phyloP scores from a whole-genome alignment of 306 rosid genomes.

The Pyrus communis region DNA sequence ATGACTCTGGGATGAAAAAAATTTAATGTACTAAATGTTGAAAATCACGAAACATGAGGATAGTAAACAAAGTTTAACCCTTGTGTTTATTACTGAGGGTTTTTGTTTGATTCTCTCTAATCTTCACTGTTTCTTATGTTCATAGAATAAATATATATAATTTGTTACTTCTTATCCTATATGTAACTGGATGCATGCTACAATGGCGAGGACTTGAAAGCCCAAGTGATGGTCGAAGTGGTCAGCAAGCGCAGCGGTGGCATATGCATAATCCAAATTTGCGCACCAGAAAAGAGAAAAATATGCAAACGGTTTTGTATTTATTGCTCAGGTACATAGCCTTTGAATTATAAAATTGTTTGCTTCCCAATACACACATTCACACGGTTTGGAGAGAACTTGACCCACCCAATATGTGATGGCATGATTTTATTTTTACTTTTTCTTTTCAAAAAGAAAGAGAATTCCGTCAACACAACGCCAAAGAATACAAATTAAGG shows the following conservation, averaged over 20 bases:
- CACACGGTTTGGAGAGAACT: not conserved
- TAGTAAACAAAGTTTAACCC: no score
- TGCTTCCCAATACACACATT: not conserved
- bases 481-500: no score
- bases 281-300: constrained; percentile 6
- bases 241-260: constrained; percentile 16
- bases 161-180: not conserved
- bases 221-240: not conserved
- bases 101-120: no score
- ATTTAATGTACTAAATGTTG: no score
- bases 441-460: no score
- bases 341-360: not conserved
- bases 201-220: not conserved
- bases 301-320: constrained; percentile 4
- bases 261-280: constrained; percentile 9
- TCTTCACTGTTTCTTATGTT: no score
- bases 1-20: no score
- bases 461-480: no score
- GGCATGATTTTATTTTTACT: not conserved
- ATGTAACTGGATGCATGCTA: constrained; percentile 3
- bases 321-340: not conserved
- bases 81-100: no score
- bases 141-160: no score
- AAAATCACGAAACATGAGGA: no score
- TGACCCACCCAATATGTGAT: not conserved